Conservation (phyloP, 768 basidiomycete species). For the Lactarius akahatsu region DNA sequence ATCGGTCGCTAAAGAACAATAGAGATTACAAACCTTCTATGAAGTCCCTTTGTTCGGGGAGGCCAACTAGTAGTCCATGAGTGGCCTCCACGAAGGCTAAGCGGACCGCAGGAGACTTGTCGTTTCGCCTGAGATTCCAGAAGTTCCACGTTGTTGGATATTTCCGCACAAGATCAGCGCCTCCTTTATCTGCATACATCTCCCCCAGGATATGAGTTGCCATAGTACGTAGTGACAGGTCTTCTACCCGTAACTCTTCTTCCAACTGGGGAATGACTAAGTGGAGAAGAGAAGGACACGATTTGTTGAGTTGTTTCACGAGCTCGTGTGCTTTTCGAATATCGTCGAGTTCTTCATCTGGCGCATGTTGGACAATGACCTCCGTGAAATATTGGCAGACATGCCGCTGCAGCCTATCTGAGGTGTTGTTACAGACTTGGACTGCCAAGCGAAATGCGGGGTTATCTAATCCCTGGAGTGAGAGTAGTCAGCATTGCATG, state of each 20-base stretch:
- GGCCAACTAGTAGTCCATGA: slow-evolving; percentile 56
- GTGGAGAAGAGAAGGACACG: slow-evolving; percentile 78
- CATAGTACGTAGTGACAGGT: slow-evolving; percentile 65
- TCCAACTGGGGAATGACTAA: slow-evolving; percentile 93
- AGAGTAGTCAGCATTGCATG: slow-evolving; percentile 16
- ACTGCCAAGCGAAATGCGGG: slow-evolving; percentile 81
- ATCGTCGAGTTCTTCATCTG: slow-evolving; percentile 63
- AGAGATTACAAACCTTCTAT: slow-evolving; percentile 64
- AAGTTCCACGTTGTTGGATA: slow-evolving; percentile 83
- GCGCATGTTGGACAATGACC: slow-evolving; percentile 63
- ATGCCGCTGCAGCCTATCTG: slow-evolving; percentile 85
- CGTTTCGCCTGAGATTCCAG: slow-evolving; percentile 79
- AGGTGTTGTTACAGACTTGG: slow-evolving; percentile 77
- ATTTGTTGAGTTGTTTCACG: slow-evolving; percentile 75
- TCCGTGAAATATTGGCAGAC: slow-evolving; percentile 94
- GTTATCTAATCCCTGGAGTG: slow-evolving; percentile 59
- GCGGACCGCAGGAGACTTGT: slow-evolving; percentile 69
- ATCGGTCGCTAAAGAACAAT: slow-evolving; percentile 6
- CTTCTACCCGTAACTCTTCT: slow-evolving; percentile 81
- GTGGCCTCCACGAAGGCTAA: slow-evolving; percentile 75
- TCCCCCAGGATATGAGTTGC: slow-evolving; percentile 86
- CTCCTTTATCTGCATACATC: slow-evolving; percentile 83
- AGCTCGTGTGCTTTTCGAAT: slow-evolving; percentile 80
- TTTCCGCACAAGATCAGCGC: slow-evolving; percentile 69
- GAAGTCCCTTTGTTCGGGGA: slow-evolving; percentile 63